These are phyloP conservation scores for Malassezia pachydermatis DNA, from an alignment of 1,284 basidiomycete species.

Conservation along the genomic window DNA sequence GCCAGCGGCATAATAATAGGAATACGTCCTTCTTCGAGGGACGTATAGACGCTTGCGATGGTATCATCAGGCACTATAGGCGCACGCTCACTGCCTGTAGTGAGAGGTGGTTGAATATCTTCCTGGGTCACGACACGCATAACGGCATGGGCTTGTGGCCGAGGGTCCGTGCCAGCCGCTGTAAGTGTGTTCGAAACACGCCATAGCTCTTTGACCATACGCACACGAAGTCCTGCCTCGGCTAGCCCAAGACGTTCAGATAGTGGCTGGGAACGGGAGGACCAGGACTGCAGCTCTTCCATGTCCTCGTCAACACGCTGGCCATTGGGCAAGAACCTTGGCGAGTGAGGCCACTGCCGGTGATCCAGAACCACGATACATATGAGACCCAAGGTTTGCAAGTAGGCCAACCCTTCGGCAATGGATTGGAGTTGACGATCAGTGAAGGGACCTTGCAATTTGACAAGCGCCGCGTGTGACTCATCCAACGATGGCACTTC, in stretches of 20 bases:
- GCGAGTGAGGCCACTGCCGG: slow-evolving; percentile 58
- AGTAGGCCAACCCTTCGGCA: slow-evolving; percentile 80
- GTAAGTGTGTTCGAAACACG: slow-evolving; percentile 69
- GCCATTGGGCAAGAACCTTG: slow-evolving; percentile 26
- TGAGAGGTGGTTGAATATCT: slow-evolving; percentile 1
- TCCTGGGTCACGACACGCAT: slow-evolving; percentile 28
- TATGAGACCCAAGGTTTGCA: slow-evolving; percentile 88
- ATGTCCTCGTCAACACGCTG: slow-evolving; percentile 12
- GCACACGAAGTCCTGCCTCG: slow-evolving; percentile 53
- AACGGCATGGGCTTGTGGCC: slow-evolving; percentile 57
- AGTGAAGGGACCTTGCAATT: slow-evolving; percentile 94
- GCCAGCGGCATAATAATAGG: slow-evolving; percentile 92
- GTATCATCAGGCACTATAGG: slow-evolving; percentile 16
- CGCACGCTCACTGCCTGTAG: background rate
- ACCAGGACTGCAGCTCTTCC: slow-evolving; percentile 32
- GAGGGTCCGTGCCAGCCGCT: slow-evolving; percentile 68
- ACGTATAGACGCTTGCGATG: slow-evolving; percentile 54
- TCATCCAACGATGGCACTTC: slow-evolving; percentile 16
- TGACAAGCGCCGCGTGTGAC: slow-evolving; percentile 76
- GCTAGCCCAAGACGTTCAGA: slow-evolving; percentile 15
- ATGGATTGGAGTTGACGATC: slow-evolving; percentile 88
- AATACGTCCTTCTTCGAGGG: slow-evolving; percentile 82
- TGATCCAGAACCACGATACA: slow-evolving; percentile 89
- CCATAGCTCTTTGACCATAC: slow-evolving; percentile 59
- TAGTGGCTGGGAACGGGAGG: background rate